Evolutionary conservation across 805 yeast species (phyloP).

Genomic region (Hanseniaspora taiwanica): DNA sequence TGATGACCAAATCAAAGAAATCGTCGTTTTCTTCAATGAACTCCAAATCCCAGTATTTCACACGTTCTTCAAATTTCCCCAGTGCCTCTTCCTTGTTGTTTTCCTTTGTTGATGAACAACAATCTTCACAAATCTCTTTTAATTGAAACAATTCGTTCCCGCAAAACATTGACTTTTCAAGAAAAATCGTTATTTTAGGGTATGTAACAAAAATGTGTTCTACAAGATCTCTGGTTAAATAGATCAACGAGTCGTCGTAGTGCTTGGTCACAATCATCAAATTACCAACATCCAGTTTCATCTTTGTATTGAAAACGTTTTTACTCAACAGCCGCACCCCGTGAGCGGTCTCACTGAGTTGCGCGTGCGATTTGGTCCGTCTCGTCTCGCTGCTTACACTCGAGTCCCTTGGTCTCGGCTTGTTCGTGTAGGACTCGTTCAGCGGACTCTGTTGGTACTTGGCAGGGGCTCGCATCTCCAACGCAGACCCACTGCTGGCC

Average conservation of each 20-base stretch:
- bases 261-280: conserved; percentile 84
- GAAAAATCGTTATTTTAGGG: conserved; percentile 41
- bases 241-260: conserved; percentile 64
- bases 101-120: too few species aligned
- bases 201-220: conserved; percentile 50
- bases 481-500: too few species aligned
- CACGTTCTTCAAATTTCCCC: conserved; percentile 28
- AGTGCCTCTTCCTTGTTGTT: conserved; percentile 9
- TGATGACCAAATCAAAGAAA: conserved; percentile 61
- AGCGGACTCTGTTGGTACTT: too few species aligned
- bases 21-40: conserved; percentile 32
- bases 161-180: conserved; percentile 50
- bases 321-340: conserved; percentile 68
- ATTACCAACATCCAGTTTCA: conserved; percentile 54
- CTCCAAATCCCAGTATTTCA: conserved; percentile 56
- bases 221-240: conserved; percentile 64
- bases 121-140: conserved; percentile 29
- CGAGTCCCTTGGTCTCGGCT: too few species aligned
- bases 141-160: conserved; percentile 52
- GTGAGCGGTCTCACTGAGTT: conserved; percentile 67
- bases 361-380: conserved; percentile 53
- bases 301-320: conserved; percentile 55
- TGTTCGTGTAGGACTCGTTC: too few species aligned
- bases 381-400: not conserved
- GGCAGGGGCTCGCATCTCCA: too few species aligned